Percentiles rank a stretch among this genome's conserved stretches.
Conservation (phyloP, 2,329 filamentous ascomycete genomes). For the Ceratocystis albifundus region DNA sequence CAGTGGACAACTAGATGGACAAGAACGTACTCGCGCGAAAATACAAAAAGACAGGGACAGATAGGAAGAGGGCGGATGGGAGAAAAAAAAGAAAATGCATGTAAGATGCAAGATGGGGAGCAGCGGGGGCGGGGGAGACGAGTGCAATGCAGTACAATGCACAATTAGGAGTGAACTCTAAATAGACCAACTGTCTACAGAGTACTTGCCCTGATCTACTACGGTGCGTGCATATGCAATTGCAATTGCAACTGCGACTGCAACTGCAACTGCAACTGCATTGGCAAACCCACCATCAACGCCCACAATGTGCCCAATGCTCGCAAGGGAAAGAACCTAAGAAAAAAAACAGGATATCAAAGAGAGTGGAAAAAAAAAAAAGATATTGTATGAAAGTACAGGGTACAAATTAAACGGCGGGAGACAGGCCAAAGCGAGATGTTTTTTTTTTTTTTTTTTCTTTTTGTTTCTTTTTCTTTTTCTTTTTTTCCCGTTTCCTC, state of each 20-base stretch:
- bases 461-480: too few species aligned
- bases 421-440: not conserved
- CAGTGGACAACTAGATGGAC: not conserved
- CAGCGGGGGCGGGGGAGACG: not conserved
- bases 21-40: not conserved
- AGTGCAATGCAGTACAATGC: not conserved
- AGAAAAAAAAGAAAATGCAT: not conserved
- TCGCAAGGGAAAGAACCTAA: not conserved
- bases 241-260: not conserved
- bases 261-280: not conserved
- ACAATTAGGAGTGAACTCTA: constrained; percentile 5
- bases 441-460: too few species aligned
- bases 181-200: constrained; percentile 8
- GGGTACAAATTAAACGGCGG: too few species aligned
- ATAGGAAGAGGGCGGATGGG: not conserved
- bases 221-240: not conserved
- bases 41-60: not conserved
- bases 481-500: not conserved
- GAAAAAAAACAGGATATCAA: not conserved
- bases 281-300: not conserved
- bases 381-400: not conserved
- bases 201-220: constrained; percentile 11
- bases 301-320: not conserved
- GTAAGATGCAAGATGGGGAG: not conserved
- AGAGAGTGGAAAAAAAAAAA: not conserved